Base-by-base conservation (phyloP, 2,329 filamentous ascomycete genomes). In the Xylaria sp. region DNA sequence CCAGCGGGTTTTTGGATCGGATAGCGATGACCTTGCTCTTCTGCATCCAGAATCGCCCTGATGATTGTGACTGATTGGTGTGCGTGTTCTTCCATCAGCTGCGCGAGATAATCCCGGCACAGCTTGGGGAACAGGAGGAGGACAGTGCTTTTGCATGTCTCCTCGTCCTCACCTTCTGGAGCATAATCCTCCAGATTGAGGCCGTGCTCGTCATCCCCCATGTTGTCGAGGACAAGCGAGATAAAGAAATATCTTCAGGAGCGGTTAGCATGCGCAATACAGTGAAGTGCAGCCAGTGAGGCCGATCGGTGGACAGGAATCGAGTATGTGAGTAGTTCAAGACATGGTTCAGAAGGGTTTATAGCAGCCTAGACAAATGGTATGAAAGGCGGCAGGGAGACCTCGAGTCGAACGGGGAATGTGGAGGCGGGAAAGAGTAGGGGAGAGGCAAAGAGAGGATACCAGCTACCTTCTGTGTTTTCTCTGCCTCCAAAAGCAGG, bases 41-140 rank as follows among this genome's bases (percentile, higher is more conserved):
- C 63, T 3, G 72, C 66, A 54, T 79, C 76, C 10, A 81, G 63
- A 11, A 83, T 73, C 34, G 66, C 52, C 46, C 70, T 66, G 46
- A 81, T 73, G 34, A 77, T 65, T 0, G 58, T 58, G 3, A 73
- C 66, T 2, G 71, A 13, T 46, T 73, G 55, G 60, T 75, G 73
- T 1, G 34, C 46, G 4, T 74, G 57, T 35, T 70, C 60, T 0
- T 56, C 37, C 2, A 69, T 69, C 3, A 75, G 58, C 3, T 60
- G 51, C 4, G 67, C 59, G 10, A 81, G 68, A 57, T 75, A 77
- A 0, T 73, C 60, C 0, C 67, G 71, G 59, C 76, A 80, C 1
- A 82, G 78, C 47, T 81, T 75, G 0, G 79, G 77, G 59, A 82
- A 80, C 7, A 80, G 52, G 3, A 58, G 51, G 7, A 73, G 62